phyloP scores from a whole-genome alignment of 2,329 filamentous ascomycete species.

The Tolypocladium capitatum region DNA sequence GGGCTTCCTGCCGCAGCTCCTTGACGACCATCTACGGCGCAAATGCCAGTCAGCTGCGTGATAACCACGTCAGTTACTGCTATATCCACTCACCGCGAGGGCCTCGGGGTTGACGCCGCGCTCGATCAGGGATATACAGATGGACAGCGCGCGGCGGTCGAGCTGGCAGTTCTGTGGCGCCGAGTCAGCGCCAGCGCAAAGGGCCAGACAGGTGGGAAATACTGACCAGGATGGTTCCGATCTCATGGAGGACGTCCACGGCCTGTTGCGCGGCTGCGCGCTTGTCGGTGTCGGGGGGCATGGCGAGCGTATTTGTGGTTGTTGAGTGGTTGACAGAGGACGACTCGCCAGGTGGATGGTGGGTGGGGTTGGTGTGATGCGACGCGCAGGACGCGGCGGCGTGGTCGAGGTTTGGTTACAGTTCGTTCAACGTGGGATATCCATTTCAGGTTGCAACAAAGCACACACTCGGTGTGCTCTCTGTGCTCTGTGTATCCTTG shows the following conservation, averaged over 20 bases:
- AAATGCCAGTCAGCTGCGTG: neutral
- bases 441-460: neutral
- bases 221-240: slow-evolving; percentile 70
- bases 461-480: neutral
- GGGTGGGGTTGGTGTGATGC: neutral
- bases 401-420: neutral
- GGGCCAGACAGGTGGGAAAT: neutral
- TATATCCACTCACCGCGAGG: slow-evolving; percentile 54
- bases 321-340: neutral
- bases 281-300: slow-evolving; percentile 45
- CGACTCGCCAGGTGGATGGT: neutral
- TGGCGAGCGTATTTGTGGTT: slow-evolving; percentile 6
- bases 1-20: slow-evolving; percentile 43
- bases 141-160: slow-evolving; percentile 78
- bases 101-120: slow-evolving; percentile 95
- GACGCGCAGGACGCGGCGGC: neutral
- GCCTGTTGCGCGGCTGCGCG: slow-evolving; percentile 68
- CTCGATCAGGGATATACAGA: slow-evolving; percentile 94
- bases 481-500: neutral
- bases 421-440: neutral
- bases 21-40: slow-evolving; percentile 41
- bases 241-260: slow-evolving; percentile 72
- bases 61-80: neutral
- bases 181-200: slow-evolving; percentile 2
- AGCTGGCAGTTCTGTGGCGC: slow-evolving; percentile 71